These are phyloP conservation scores for Globisporangium lucens DNA, from an alignment of 352 stramenopile genomes.

Conservation along the genomic window DNA sequence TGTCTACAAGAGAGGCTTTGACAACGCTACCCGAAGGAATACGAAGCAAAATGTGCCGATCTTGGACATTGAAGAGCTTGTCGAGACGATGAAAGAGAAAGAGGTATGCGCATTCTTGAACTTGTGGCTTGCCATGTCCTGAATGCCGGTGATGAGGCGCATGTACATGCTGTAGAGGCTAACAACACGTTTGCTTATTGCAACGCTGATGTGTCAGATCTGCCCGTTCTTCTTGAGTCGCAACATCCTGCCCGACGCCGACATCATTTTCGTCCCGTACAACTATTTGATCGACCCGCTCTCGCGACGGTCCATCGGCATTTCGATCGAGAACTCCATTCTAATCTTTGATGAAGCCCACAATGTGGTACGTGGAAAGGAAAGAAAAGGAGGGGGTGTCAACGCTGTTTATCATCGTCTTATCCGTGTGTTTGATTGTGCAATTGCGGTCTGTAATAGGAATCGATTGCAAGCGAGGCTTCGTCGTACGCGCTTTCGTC, in stretches of 20 bases:
- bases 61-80: conserved; percentile 99
- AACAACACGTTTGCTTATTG: not conserved
- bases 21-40: conserved; percentile 47
- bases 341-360: conserved; percentile 99
- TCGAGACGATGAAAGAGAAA: conserved; percentile 81
- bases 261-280: conserved; percentile 99
- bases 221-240: conserved; percentile 98
- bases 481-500: conserved; percentile 96
- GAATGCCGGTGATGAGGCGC: not conserved
- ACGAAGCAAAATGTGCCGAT: conserved; percentile 67
- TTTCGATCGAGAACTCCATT: conserved; percentile 95
- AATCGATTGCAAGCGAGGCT: conserved; percentile 91
- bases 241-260: conserved; percentile 87
- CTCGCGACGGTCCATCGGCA: conserved; percentile 87
- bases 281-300: conserved; percentile 99
- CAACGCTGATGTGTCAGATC: conserved; percentile 44
- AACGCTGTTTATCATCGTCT: conserved; percentile 13
- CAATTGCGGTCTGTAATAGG: conserved; percentile 25
- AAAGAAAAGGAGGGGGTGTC: not conserved
- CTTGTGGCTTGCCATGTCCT: not conserved
- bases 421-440: not conserved
- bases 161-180: not conserved
- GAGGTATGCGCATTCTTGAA: conserved; percentile 26
- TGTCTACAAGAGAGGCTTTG: conserved; percentile 76
- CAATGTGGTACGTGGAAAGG: conserved; percentile 91